These are phyloP conservation scores for Metschnikowia reukaufii DNA, from an alignment of 805 yeast species.

Conservation along the genomic window DNA sequence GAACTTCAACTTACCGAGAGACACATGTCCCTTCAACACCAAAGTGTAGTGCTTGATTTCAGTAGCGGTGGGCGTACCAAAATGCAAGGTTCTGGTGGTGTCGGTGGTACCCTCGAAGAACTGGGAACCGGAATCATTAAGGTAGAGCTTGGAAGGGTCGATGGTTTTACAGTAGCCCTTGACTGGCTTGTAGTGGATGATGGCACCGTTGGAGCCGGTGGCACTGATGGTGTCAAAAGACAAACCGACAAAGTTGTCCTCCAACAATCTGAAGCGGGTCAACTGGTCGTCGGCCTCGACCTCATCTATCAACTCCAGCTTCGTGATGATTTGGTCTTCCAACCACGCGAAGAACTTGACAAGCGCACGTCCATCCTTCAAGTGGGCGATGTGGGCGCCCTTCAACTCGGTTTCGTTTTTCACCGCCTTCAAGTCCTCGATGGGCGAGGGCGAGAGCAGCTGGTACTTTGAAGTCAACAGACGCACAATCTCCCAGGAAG, in stretches of 20 bases:
- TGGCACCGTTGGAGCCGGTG: slow-evolving; percentile 73
- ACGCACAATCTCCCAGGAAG: slow-evolving; percentile 43
- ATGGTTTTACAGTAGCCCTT: slow-evolving; percentile 44
- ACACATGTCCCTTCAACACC: slow-evolving; percentile 58
- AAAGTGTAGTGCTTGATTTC: slow-evolving; percentile 53
- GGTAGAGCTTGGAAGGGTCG: slow-evolving; percentile 52
- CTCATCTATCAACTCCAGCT: slow-evolving; percentile 51
- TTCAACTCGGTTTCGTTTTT: slow-evolving; percentile 50
- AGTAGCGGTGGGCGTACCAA: slow-evolving; percentile 45
- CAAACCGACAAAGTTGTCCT: slow-evolving; percentile 55
- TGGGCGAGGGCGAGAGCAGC: slow-evolving; percentile 35
- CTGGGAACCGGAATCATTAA: slow-evolving; percentile 62
- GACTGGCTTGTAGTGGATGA: slow-evolving; percentile 71
- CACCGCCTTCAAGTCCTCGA: slow-evolving; percentile 52
- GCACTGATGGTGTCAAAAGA: slow-evolving; percentile 76
- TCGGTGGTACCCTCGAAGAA: slow-evolving; percentile 66
- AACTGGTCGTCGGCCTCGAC: slow-evolving; percentile 55
- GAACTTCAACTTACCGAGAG: slow-evolving; percentile 48
- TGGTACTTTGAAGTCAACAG: slow-evolving; percentile 31
- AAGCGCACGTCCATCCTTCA: slow-evolving; percentile 59
- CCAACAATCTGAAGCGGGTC: slow-evolving; percentile 37
- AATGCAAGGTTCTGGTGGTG: slow-evolving; percentile 61
- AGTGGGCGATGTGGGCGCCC: slow-evolving; percentile 53
- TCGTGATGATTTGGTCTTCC: slow-evolving; percentile 48
- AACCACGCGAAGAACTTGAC: slow-evolving; percentile 58